phyloP scores from a whole-genome alignment of 2,329 filamentous ascomycete species.

The Helotiales sp. region DNA sequence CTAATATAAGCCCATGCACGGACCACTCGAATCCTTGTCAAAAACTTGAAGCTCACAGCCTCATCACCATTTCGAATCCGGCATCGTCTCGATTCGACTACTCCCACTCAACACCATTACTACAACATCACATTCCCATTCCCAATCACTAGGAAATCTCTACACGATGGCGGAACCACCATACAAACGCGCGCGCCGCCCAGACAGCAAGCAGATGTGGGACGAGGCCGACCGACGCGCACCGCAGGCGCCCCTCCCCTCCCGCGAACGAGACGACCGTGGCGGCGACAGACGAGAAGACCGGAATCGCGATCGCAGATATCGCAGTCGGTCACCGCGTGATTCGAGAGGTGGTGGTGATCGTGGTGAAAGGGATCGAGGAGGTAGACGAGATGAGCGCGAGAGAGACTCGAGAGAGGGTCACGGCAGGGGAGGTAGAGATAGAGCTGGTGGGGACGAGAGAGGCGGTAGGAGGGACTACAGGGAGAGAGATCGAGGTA shows the following conservation, averaged over 20 bases:
- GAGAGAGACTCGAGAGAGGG: slow-evolving; percentile 35
- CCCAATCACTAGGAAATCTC: background rate
- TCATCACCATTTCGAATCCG: background rate
- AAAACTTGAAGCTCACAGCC: background rate
- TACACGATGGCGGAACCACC: slow-evolving; percentile 56
- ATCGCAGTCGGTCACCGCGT: slow-evolving; percentile 40
- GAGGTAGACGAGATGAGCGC: slow-evolving; percentile 30
- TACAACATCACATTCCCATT: background rate
- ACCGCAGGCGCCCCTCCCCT: slow-evolving; percentile 36
- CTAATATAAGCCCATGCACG: no score
- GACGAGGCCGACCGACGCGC: slow-evolving; percentile 52
- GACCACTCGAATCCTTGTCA: background rate
- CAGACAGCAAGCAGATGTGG: slow-evolving; percentile 67
- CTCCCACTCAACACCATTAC: background rate
- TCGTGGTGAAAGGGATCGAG: slow-evolving; percentile 32
- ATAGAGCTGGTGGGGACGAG: slow-evolving; percentile 15
- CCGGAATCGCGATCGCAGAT: slow-evolving; percentile 43
- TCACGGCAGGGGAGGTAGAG: slow-evolving; percentile 21
- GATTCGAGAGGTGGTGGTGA: slow-evolving; percentile 35
- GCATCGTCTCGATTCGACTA: background rate
- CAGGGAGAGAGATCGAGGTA: slow-evolving; percentile 30
- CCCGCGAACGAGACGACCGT: slow-evolving; percentile 35
- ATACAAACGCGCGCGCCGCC: slow-evolving; percentile 53
- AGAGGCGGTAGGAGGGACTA: slow-evolving; percentile 23
- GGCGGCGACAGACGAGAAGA: slow-evolving; percentile 45